phyloP scores from a whole-genome alignment of 2,329 filamentous ascomycete genomes.

The Alternaria infectoria region DNA sequence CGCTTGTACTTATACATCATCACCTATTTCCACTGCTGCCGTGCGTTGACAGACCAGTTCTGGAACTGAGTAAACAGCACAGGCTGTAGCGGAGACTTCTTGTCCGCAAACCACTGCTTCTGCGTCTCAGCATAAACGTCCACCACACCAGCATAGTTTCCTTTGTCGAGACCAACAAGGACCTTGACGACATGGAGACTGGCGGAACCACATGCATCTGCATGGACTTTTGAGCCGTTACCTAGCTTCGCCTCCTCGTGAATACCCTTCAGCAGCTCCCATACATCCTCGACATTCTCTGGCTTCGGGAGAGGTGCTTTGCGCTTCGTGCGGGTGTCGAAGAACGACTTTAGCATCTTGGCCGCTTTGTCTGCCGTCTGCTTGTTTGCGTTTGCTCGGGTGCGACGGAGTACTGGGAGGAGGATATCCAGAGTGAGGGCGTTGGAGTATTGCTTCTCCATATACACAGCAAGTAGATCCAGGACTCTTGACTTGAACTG shows the following conservation, averaged over 20 bases:
- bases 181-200: conserved; percentile 71
- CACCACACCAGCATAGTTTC: conserved; percentile 47
- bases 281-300: conserved; percentile 53
- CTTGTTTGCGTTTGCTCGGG: conserved; percentile 78
- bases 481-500: conserved; percentile 95
- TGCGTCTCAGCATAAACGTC: conserved; percentile 53
- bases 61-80: conserved; percentile 56
- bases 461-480: conserved; percentile 83
- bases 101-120: conserved; percentile 52
- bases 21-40: conserved; percentile 33
- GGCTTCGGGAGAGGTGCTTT: conserved; percentile 54
- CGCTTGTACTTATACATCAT: neutral
- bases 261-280: conserved; percentile 68
- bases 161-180: conserved; percentile 58
- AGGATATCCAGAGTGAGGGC: conserved; percentile 72
- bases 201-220: conserved; percentile 74
- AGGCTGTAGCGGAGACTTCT: conserved; percentile 51
- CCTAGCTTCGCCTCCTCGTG: conserved; percentile 71
- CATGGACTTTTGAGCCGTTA: conserved; percentile 71
- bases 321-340: conserved; percentile 64
- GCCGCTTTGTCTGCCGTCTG: conserved; percentile 75
- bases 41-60: conserved; percentile 49
- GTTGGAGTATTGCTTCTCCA: conserved; percentile 77
- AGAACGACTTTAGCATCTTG: conserved; percentile 74
- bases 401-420: conserved; percentile 76